Evolutionary conservation across 805 yeast species (phyloP).

Genomic region (Maudiozyma saulgeensis): DNA sequence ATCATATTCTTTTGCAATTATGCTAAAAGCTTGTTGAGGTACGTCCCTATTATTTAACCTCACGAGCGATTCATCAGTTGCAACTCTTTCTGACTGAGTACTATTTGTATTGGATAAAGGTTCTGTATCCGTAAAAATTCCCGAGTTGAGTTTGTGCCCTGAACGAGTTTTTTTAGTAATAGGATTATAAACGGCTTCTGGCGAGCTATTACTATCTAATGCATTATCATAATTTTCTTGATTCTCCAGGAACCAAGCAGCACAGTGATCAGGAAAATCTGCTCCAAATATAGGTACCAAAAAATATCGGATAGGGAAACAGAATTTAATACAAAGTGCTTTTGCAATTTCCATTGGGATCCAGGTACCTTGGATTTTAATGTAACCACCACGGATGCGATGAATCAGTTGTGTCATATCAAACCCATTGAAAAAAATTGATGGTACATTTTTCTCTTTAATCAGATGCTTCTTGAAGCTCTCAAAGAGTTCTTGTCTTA

Average conservation of each 20-base stretch:
- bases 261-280: conserved; percentile 39
- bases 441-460: conserved; percentile 6
- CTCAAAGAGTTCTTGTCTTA: conserved; percentile 10
- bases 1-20: background rate
- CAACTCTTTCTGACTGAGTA: no score
- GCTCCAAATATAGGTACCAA: conserved; percentile 74
- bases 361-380: conserved; percentile 95
- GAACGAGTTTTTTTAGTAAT: background rate
- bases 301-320: conserved; percentile 66
- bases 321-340: conserved; percentile 59
- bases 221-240: background rate
- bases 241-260: conserved; percentile 3
- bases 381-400: conserved; percentile 83
- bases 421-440: conserved; percentile 8
- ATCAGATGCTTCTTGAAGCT: conserved; percentile 9
- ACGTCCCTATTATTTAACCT: background rate
- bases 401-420: conserved; percentile 29
- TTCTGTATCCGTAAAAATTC: background rate
- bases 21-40: background rate
- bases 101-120: background rate
- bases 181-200: background rate
- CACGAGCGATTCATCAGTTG: background rate
- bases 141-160: no score
- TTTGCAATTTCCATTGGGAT: conserved; percentile 62
- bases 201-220: background rate